Base-by-base conservation (phyloP, 345 rosid species). In the Dimocarpus longan region DNA sequence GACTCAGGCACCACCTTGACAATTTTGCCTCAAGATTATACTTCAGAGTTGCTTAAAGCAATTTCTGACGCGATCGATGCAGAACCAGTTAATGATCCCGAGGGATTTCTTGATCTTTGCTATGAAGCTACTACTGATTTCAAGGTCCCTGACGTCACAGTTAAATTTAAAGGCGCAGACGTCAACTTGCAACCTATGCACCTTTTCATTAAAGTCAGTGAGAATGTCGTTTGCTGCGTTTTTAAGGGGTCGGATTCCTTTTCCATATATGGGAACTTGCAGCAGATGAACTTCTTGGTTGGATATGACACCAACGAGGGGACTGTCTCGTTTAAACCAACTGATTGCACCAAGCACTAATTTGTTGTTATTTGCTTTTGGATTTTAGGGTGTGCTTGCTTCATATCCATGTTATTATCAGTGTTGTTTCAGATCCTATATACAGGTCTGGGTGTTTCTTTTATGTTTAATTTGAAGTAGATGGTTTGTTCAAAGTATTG, bases 1-100 rank as follows among this genome's bases (percentile, higher is more conserved):
- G 97, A 93, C 75, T 92, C 93, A 0, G 93, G 98, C 10, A 89
- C 90, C 9, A 88, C 97, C 4, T 65, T 85, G 43, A 92, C 93
- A 0, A 10, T 89, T 0, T 64, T 87, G 0, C 91, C 90, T 0
- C 13, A 43, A 0, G 82, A 77, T 5, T 85, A 84, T 57, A 83
- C 67, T 67, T 18, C 71, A 6, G 28, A 76, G 22, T 9, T 90
- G 76, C 71, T 62, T 1, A 8, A 84, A 1, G 85, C 85, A 6
- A 80, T 86, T 2, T 67, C 67, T 4, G 66, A 48, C 1, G 62
- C 18, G 5, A 85, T 87, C 43, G 39, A 44, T 2, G 83, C 76
- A 0, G 19, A 43, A 12, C 87, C 66, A 5, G 72, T 80, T 3
- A 67, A 71, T 0, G 91, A 85, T 70, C 86, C 91, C 0, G 16